Conservation (phyloP, 306 rosid species). For the Sophora flavescens region DNA sequence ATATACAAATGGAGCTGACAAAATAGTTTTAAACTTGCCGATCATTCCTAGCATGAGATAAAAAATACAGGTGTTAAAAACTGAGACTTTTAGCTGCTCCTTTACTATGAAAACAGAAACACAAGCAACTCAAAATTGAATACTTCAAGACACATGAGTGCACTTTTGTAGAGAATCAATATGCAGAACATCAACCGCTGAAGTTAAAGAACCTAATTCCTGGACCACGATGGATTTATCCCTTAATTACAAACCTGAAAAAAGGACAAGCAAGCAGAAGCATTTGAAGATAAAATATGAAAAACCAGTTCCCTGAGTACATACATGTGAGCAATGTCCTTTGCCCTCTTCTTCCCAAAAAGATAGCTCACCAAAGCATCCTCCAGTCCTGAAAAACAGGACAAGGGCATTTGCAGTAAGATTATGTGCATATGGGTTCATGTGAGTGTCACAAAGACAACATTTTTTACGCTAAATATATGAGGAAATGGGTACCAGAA, state of each 20-base stretch:
- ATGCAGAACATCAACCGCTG: neutral
- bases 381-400: slow-evolving; percentile 65
- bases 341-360: slow-evolving; percentile 83
- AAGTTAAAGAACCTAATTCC: neutral
- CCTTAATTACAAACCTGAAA: neutral
- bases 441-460: slow-evolving; percentile 5
- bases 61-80: too few species aligned
- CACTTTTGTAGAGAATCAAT: neutral
- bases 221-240: neutral
- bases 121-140: slow-evolving; percentile 10
- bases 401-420: slow-evolving; percentile 24
- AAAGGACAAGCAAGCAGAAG: neutral
- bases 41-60: too few species aligned
- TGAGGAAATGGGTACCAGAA: slow-evolving; percentile 49
- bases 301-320: slow-evolving; percentile 5
- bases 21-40: neutral
- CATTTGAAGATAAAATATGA: slow-evolving; percentile 2
- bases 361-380: slow-evolving; percentile 70
- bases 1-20: slow-evolving; percentile 27
- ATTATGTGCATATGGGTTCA: slow-evolving; percentile 8
- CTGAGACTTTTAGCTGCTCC: too few species aligned
- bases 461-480: neutral
- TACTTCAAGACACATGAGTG: neutral
- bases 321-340: slow-evolving; percentile 90
- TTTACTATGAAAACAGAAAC: too few species aligned